Conservation (phyloP, 345 rosid species). For the Bruguiera sexangula region DNA sequence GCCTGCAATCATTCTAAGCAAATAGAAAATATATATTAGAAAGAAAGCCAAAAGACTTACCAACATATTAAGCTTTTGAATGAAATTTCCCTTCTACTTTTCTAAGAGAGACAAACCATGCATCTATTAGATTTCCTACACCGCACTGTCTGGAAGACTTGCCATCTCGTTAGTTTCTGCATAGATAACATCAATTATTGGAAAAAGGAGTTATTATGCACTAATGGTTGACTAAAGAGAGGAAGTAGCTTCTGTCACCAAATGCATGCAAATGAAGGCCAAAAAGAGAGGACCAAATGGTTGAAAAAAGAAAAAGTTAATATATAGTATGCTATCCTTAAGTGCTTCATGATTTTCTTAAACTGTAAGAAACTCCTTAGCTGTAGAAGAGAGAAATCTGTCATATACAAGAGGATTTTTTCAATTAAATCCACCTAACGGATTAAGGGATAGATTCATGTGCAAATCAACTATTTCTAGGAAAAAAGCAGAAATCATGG, state of each 20-base stretch:
- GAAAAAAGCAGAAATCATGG: neutral
- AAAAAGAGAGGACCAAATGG: neutral
- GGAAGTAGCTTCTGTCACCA: neutral
- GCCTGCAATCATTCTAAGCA: slow-evolving; percentile 45
- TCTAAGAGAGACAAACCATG: slow-evolving; percentile 47
- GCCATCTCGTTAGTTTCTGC: slow-evolving; percentile 61
- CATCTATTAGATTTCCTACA: slow-evolving; percentile 37
- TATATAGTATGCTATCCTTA: no score
- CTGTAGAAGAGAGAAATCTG: no score
- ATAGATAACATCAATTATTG: slow-evolving; percentile 11
- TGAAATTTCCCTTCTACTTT: neutral
- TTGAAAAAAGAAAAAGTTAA: neutral
- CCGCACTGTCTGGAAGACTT: slow-evolving; percentile 29
- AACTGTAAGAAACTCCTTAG: no score
- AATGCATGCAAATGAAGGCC: neutral
- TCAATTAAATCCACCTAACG: no score
- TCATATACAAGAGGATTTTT: no score
- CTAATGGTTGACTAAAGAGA: neutral
- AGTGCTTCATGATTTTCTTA: no score
- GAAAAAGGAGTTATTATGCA: neutral
- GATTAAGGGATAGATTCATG: neutral
- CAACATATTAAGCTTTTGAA: neutral
- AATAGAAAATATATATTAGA: slow-evolving; percentile 11
- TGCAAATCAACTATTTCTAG: neutral
- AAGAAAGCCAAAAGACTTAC: neutral